Base-by-base conservation (phyloP, 176 grass and related monocot species). In the Panicum miliaceum region DNA sequence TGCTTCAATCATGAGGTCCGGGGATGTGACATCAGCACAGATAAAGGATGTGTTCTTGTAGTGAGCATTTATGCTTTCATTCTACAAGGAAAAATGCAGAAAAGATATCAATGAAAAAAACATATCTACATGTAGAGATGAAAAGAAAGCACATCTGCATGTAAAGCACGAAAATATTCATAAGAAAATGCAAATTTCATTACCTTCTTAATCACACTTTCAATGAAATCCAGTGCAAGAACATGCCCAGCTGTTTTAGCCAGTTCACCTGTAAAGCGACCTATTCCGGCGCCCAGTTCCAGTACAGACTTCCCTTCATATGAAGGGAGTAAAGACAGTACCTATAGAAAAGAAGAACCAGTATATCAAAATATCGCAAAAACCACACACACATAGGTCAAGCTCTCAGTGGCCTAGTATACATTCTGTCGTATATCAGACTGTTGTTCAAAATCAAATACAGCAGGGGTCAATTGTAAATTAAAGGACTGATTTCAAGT, bases 21-120 rank as follows among this genome's bases (percentile, higher is more conserved):
- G 85, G 83, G 93, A 94, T 82, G 96, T 96, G 67, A 99, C 93
- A 87, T 99, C 96, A 84, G 93, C 91, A 90, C 96, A 99, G 38
- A 96, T 87, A 84, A 99, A 99, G 59, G 87, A 90, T 58, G 74
- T 65, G 67, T 99, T 99, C 84, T 89, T 84, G 62, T 86, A 78
- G 71, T 92, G 93, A 0, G 88, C 96, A 86, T 99, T 99, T 61
- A 86, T 90, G 75, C 69, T 90, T 89, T 96, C 81, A 92, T 96
- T 99, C 93, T 99, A 78, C 87, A 87, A 42, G 45, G 13, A 3
- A 54, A 35, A 45, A 51, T 53, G 4, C 48, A 29, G 2, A 43
- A 54, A 26, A 43, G 0, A 27, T 68, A 11, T 14, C 4, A 9
- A 61, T 42, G 12, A 85, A 60, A 3, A 35, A 81, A 43, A 7